Conservation (phyloP, 2,329 filamentous ascomycete genomes). For the Microsporum ferrugineum region DNA sequence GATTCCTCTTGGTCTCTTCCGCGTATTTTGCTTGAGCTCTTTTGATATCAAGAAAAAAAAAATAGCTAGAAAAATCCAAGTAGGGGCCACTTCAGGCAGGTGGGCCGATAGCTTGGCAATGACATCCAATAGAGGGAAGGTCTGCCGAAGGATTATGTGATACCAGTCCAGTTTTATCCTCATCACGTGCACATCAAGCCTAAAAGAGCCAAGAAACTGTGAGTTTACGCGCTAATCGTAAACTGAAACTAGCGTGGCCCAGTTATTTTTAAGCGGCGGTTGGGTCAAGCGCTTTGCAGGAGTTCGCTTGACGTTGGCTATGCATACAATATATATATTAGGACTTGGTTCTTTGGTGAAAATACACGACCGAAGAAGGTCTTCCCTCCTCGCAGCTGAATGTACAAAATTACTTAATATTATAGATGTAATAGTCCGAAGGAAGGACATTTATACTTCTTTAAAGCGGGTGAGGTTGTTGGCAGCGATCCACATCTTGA, state of each 20-base stretch:
- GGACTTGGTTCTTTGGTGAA: no score
- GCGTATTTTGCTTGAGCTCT: not conserved
- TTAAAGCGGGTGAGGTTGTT: not conserved
- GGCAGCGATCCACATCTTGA: conserved; percentile 1
- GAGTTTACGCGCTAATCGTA: not conserved
- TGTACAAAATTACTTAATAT: no score
- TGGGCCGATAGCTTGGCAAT: not conserved
- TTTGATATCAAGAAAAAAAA: not conserved
- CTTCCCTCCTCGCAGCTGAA: no score
- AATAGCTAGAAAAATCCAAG: not conserved
- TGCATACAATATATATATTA: not conserved
- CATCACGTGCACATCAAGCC: not conserved
- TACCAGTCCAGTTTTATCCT: not conserved
- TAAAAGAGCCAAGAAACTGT: not conserved
- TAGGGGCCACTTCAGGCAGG: not conserved
- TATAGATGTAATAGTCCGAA: no score
- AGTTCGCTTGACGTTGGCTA: not conserved
- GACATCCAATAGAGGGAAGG: not conserved
- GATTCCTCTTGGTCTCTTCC: not conserved
- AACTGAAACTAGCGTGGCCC: not conserved
- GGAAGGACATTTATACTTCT: not conserved
- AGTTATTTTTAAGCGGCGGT: not conserved
- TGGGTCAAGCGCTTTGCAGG: not conserved
- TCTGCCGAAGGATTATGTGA: not conserved
- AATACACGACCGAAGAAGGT: not conserved